Evolutionary conservation across 1,284 basidiomycete species (phyloP).

Genomic region (Microbotryum violaceum): DNA sequence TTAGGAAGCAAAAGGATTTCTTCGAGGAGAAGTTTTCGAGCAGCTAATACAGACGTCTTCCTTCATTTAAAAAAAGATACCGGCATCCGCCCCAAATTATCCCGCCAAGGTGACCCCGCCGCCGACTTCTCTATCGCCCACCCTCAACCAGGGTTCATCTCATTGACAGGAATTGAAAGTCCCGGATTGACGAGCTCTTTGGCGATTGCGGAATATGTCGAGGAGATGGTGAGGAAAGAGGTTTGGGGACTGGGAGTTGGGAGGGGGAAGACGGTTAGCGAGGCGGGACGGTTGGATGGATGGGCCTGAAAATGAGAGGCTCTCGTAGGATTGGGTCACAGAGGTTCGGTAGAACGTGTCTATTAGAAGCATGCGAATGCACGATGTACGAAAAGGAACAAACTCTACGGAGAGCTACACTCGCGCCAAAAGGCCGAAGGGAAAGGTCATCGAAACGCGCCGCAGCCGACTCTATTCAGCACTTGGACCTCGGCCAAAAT

Average conservation of each 20-base stretch:
- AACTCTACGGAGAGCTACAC: no score
- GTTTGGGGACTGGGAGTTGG: slow-evolving; percentile 50
- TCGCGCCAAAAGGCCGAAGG: no score
- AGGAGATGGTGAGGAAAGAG: slow-evolving; percentile 40
- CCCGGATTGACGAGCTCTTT: slow-evolving; percentile 49
- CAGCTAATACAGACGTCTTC: no score
- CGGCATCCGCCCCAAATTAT: slow-evolving; percentile 84
- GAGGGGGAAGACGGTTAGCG: slow-evolving; percentile 44
- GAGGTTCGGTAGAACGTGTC: not conserved
- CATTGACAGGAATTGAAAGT: slow-evolving; percentile 52
- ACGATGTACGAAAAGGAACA: no score
- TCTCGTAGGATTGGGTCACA: not conserved
- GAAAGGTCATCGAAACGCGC: no score
- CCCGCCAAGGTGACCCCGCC: slow-evolving; percentile 64
- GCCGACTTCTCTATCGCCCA: slow-evolving; percentile 63
- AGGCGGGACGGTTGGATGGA: slow-evolving; percentile 28
- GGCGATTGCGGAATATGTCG: slow-evolving; percentile 48
- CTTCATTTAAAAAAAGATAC: slow-evolving; percentile 46
- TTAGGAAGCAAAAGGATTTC: no score
- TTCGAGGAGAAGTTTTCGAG: no score
- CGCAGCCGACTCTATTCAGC: no score
- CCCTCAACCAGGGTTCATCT: slow-evolving; percentile 54
- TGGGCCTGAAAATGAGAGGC: slow-evolving; percentile 15
- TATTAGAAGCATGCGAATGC: no score
- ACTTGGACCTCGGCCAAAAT: slow-evolving; percentile 9